Percentiles rank a stretch among this genome's conserved stretches.
Evolutionary conservation across 2,329 filamentous ascomycete genomes (phyloP).

Genomic region (Cercospora citrullina): DNA sequence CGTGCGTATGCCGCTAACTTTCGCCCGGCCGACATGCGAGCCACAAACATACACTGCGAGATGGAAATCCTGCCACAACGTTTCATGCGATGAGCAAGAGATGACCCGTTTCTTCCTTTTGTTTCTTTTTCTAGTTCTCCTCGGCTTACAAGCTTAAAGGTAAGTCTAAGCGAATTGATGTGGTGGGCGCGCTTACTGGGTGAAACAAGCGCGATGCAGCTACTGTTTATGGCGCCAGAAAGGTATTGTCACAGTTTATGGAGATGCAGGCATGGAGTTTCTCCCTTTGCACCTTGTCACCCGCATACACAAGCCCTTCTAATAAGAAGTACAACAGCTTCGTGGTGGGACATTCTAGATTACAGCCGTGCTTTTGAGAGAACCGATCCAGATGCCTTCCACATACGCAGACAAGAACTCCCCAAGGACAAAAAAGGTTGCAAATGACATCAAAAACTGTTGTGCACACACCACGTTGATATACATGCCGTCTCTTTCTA

Average conservation of each 20-base stretch:
- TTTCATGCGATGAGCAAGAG: not conserved
- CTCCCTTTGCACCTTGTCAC: not conserved
- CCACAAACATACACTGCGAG: not conserved
- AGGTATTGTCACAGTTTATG: conserved; percentile 1
- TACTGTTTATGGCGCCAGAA: not conserved
- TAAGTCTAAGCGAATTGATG: not conserved
- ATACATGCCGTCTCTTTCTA: conserved; percentile 25
- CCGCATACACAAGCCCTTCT: not conserved
- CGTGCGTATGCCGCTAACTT: not conserved
- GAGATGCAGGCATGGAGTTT: not conserved
- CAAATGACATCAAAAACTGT: not conserved
- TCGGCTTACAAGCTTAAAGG: not conserved
- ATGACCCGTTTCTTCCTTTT: not conserved
- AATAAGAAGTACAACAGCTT: conserved; percentile 2
- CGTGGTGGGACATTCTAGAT: not conserved
- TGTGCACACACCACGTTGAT: not conserved
- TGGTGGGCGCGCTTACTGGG: not conserved
- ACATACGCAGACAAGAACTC: conserved; percentile 5
- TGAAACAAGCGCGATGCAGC: not conserved
- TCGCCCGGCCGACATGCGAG: not conserved
- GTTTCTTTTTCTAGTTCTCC: not conserved
- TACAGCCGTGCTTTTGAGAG: conserved; percentile 10
- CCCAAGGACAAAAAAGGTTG: not conserved
- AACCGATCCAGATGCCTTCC: not conserved
- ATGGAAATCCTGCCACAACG: not conserved